These are phyloP conservation scores for Cylindrodendrum hubeiense DNA, from an alignment of 2,329 filamentous ascomycete genomes.

Conservation along the genomic window DNA sequence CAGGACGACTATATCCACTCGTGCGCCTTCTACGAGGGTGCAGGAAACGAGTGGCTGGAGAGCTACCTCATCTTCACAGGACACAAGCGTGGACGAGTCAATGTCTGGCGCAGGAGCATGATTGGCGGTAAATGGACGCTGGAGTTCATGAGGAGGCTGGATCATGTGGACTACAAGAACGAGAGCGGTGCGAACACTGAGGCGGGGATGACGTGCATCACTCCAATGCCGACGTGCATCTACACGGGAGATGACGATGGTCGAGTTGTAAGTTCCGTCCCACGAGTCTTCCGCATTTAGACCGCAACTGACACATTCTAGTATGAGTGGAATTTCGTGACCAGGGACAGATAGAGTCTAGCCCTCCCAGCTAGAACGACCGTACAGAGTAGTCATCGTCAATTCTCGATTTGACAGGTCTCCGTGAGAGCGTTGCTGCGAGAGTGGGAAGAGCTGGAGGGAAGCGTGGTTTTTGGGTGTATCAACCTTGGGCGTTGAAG, in stretches of 20 bases:
- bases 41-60: conserved; percentile 91
- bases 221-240: conserved; percentile 83
- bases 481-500: conserved; percentile 30
- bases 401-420: conserved; percentile 27
- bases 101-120: conserved; percentile 75
- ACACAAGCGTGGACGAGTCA: conserved; percentile 85
- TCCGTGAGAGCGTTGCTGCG: neutral
- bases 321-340: conserved; percentile 75
- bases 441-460: conserved; percentile 13
- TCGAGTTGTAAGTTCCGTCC: conserved; percentile 74
- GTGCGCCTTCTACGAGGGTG: conserved; percentile 93
- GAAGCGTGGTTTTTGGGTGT: conserved; percentile 25
- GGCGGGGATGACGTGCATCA: conserved; percentile 86
- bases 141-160: conserved; percentile 83
- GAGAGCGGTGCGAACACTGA: conserved; percentile 69
- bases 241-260: conserved; percentile 97
- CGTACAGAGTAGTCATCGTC: conserved; percentile 32
- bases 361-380: conserved; percentile 32
- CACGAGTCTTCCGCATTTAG: too few species aligned
- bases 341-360: conserved; percentile 66
- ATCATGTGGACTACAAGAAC: conserved; percentile 78
- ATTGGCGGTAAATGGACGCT: conserved; percentile 76
- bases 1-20: conserved; percentile 82
- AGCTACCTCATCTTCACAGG: conserved; percentile 90
- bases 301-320: conserved; percentile 45